phyloP scores from a whole-genome alignment of 1,284 basidiomycete genomes.

The Wolfiporia cocos region DNA sequence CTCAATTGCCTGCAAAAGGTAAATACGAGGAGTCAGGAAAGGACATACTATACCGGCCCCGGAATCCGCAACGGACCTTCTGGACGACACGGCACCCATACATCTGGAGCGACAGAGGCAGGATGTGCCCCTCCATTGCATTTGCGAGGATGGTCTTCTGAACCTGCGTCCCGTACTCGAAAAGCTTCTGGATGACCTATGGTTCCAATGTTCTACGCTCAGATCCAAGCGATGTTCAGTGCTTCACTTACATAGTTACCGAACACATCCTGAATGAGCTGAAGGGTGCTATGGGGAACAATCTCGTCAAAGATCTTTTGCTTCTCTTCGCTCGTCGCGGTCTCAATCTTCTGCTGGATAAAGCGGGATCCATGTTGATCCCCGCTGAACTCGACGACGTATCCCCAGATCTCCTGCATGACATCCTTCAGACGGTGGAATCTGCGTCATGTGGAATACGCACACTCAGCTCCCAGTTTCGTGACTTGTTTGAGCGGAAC shows the following conservation, averaged over 20 bases:
- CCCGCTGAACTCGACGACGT: constrained; percentile 88
- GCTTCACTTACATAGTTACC: constrained; percentile 83
- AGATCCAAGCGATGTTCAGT: too few species aligned
- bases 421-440: constrained; percentile 13
- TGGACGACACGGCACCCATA: constrained; percentile 95
- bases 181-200: constrained; percentile 91
- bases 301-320: constrained; percentile 89
- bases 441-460: constrained; percentile 24
- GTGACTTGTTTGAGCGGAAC: constrained; percentile 75
- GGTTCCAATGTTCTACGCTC: too few species aligned
- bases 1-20: constrained; percentile 68
- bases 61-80: constrained; percentile 48
- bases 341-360: constrained; percentile 83
- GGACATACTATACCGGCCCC: not conserved
- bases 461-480: constrained; percentile 79
- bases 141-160: constrained; percentile 72
- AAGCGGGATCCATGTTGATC: constrained; percentile 94
- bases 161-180: constrained; percentile 80
- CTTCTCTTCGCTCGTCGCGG: constrained; percentile 72
- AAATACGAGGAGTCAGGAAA: constrained; percentile 7
- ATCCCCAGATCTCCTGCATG: constrained; percentile 76
- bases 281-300: constrained; percentile 67
- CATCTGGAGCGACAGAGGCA: constrained; percentile 84
- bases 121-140: constrained; percentile 77
- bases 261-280: constrained; percentile 91